Conservation (phyloP, 1,284 basidiomycete species). For the Tremellales sp. region DNA sequence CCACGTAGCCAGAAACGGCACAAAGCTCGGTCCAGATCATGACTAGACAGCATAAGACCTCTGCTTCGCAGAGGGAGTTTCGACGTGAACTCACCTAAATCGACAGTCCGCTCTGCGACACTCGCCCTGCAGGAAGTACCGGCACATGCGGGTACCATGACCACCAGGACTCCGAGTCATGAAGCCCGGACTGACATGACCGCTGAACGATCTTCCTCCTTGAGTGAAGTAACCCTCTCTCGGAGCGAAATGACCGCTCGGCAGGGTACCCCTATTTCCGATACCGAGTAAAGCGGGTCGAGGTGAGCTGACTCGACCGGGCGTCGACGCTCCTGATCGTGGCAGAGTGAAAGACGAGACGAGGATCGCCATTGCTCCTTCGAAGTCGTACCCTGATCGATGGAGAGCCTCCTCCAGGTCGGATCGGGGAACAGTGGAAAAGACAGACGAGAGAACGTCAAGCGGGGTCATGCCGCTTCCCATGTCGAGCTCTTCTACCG, state of each 20-base stretch:
- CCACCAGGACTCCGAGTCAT: conserved; percentile 52
- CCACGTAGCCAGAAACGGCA: conserved; percentile 98
- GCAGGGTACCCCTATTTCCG: conserved; percentile 20
- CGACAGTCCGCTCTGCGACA: conserved; percentile 93
- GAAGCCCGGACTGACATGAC: conserved; percentile 31
- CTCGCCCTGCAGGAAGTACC: conserved; percentile 95
- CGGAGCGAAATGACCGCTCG: conserved; percentile 22
- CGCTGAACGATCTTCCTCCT: conserved; percentile 34
- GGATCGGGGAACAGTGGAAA: conserved; percentile 77
- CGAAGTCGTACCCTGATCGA: conserved; percentile 87
- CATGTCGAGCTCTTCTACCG: conserved; percentile 22
- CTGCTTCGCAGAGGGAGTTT: background rate
- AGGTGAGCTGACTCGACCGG: conserved; percentile 36
- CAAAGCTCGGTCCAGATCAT: conserved; percentile 85
- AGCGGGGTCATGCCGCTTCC: conserved; percentile 89
- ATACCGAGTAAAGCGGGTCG: conserved; percentile 30
- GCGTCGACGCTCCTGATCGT: conserved; percentile 43
- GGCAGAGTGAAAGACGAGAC: conserved; percentile 59
- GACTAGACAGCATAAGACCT: conserved; percentile 55
- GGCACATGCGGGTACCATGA: conserved; percentile 70
- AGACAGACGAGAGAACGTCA: conserved; percentile 89
- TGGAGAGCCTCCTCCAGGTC: conserved; percentile 91
- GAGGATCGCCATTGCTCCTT: conserved; percentile 86
- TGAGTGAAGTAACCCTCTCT: conserved; percentile 42
- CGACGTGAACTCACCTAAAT: conserved; percentile 68